phyloP scores from a whole-genome alignment of 1,284 basidiomycete genomes.

The Leccinum insolens region DNA sequence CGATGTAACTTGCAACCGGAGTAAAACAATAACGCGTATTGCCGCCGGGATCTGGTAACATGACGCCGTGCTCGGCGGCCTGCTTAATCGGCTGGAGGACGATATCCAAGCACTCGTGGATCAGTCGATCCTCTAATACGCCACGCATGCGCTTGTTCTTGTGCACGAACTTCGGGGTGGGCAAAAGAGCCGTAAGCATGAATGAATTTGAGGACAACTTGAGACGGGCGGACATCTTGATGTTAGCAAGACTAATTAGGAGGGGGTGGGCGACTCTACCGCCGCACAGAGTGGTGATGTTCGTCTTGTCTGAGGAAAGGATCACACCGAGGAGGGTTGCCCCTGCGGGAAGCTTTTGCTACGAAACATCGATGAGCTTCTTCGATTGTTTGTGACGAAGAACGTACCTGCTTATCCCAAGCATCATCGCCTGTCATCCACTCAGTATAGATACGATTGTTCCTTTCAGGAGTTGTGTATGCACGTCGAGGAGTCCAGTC shows the following conservation, averaged over 20 bases:
- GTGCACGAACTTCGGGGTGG: conserved; percentile 8
- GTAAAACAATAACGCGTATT: conserved; percentile 4
- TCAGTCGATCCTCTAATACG: background rate
- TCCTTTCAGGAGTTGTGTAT: background rate
- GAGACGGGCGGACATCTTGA: background rate
- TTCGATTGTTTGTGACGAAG: background rate
- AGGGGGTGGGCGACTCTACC: background rate
- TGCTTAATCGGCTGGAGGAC: conserved; percentile 3
- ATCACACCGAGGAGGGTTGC: background rate
- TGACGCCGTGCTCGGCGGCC: background rate
- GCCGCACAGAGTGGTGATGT: background rate
- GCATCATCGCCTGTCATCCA: conserved; percentile 10
- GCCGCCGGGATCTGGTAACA: conserved; percentile 2
- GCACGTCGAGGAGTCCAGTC: conserved; percentile 3
- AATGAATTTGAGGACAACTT: background rate
- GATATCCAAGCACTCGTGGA: conserved; percentile 8
- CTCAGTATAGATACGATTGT: background rate
- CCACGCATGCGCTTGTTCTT: background rate
- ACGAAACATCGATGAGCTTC: background rate
- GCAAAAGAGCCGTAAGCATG: conserved; percentile 8
- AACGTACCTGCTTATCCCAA: conserved; percentile 9
- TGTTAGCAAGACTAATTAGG: background rate
- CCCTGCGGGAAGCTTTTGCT: background rate
- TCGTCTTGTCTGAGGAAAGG: conserved; percentile 1
- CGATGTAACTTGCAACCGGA: conserved; percentile 5